A percentile compares a stretch with the other conserved stretches of the same genome.
These are phyloP conservation scores for Sugiyamaella paludigena DNA, from an alignment of 1,139 yeast species.

Conservation along the genomic window DNA sequence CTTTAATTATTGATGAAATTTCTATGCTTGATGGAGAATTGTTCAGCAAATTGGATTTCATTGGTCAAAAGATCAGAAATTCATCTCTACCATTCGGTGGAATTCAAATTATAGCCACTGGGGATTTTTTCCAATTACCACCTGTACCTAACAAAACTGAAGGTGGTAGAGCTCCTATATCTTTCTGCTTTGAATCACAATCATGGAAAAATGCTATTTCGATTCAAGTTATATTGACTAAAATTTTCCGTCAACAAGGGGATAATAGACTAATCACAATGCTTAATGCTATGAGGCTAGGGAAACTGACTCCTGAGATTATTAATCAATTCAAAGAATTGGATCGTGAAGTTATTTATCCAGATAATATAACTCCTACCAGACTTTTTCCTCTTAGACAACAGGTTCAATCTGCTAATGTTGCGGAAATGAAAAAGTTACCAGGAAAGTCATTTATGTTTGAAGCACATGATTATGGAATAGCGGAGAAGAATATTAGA, in stretches of 20 bases:
- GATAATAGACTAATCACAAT: conserved; percentile 69
- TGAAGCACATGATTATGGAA: conserved; percentile 49
- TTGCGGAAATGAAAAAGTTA: conserved; percentile 48
- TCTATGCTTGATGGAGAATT: conserved; percentile 76
- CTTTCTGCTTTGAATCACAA: conserved; percentile 76
- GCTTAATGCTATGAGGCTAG: conserved; percentile 71
- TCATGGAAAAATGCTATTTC: conserved; percentile 53
- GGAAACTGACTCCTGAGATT: conserved; percentile 51
- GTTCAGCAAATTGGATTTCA: conserved; percentile 59
- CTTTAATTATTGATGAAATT: conserved; percentile 73
- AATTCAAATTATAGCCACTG: conserved; percentile 71
- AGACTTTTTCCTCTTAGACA: conserved; percentile 71
- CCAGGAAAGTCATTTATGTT: conserved; percentile 43
- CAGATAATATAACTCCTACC: conserved; percentile 78
- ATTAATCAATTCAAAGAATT: conserved; percentile 48
- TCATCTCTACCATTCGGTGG: conserved; percentile 61
- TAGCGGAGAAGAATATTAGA: conserved; percentile 15
- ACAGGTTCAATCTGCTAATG: conserved; percentile 73
- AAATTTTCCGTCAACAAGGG: conserved; percentile 89
- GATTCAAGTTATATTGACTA: conserved; percentile 59
- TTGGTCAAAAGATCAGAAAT: conserved; percentile 50
- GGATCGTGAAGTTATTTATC: conserved; percentile 53
- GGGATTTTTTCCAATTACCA: conserved; percentile 84
- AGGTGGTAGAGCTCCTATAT: conserved; percentile 1
- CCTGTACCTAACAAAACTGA: conserved; percentile 50